Base-by-base conservation (phyloP, 169 alveolate species). In the Plasmodium cynomolgi region DNA sequence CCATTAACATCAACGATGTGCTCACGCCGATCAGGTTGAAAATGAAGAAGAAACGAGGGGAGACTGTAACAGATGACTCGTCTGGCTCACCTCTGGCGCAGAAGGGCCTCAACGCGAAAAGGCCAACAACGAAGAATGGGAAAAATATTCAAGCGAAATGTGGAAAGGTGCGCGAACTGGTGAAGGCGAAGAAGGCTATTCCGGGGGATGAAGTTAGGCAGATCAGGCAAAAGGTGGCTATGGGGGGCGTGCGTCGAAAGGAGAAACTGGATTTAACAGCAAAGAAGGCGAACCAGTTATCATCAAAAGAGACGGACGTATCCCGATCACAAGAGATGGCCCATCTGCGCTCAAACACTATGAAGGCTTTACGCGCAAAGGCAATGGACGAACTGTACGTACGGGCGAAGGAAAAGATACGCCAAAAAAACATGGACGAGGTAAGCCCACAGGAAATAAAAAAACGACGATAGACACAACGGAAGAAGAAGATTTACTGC, bases 21-120 rank as follows among this genome's bases (percentile, higher is more conserved):
- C 75, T 47, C 29, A 81, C 37, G 9, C 47, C 90, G n/a, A 15
- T 39, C 17, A 84, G 44, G n/a, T 74, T 77, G 29, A 85, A 85
- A 85, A 37, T 84, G 33, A 83, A 83, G 26, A 37, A 62, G 23
- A 85, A 74, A 23, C 74, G 13, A 4, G 74, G 31, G 74, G 15
- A 1, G 9, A n/a, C 9, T 20, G 13, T 26, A 2, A 0, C 74
- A 58, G 13, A 58, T 9, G 74, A 58, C 1, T 9, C 74, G 13
- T 1, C 11, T n/a, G 54, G 6, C 3, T 58, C 31, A 58, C 11
- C 74, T 58, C 31, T 58, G 33, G 23, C 33, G 31, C 74, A 58
- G 31, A 58, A 58, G 74, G 31, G 31, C 9, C 33, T 58, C 33
- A 0, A 58, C 74, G 54, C 54, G 74, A 58, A 58, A 58, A 15